A percentile compares a stretch with the other conserved stretches of the same genome.
These are phyloP conservation scores for Saposhnikovia divaricata DNA, from an alignment of 129 eudicot genomes.

Conservation along the genomic window DNA sequence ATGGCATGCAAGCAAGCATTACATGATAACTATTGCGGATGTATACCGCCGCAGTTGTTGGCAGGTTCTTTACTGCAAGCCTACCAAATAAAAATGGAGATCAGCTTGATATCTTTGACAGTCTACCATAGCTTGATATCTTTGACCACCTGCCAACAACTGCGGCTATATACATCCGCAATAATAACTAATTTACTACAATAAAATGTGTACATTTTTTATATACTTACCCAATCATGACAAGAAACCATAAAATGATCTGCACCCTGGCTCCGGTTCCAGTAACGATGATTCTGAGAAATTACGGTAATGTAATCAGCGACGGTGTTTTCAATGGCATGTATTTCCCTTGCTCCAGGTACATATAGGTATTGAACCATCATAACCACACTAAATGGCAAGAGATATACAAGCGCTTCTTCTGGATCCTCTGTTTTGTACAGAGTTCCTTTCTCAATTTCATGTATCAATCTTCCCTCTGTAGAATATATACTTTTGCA, in stretches of 20 bases:
- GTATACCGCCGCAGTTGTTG: no score
- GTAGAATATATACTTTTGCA: conserved; percentile 50
- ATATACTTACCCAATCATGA: conserved; percentile 68
- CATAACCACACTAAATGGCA: conserved; percentile 58
- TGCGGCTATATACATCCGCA: no score
- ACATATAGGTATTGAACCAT: conserved; percentile 46
- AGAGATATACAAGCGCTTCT: conserved; percentile 52
- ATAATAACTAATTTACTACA: not conserved
- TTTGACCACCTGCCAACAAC: no score
- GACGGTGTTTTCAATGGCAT: conserved; percentile 27
- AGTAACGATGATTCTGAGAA: conserved; percentile 42
- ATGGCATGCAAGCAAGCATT: not conserved
- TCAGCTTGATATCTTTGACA: no score
- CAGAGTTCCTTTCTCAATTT: conserved; percentile 34
- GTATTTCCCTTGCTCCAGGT: conserved; percentile 17
- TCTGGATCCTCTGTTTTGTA: conserved; percentile 39
- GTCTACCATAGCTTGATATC: no score
- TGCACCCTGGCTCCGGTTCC: conserved; percentile 69
- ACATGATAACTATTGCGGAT: no score
- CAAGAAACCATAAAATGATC: conserved; percentile 81
- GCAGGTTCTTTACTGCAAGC: no score
- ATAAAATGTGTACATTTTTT: no score
- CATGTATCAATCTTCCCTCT: conserved; percentile 50
- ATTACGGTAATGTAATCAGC: conserved; percentile 44
- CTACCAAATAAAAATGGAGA: no score